Conservation (phyloP, 208 protist species). For the Herpetomonas samuelpessoai region DNA sequence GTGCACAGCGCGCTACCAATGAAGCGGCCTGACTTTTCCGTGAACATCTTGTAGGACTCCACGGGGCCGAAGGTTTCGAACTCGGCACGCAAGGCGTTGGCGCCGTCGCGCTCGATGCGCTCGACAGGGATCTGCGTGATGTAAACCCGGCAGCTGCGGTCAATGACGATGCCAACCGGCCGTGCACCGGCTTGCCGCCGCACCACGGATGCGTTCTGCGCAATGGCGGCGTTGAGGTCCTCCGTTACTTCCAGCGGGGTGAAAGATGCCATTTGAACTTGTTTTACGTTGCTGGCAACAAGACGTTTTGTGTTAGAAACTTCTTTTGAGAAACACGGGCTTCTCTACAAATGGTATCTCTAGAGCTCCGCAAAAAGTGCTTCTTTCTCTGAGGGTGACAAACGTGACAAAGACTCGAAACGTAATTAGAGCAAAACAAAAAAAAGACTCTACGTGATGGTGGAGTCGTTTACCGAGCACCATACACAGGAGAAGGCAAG, state of each 20-base stretch:
- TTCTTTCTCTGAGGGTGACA: too few species aligned
- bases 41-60: constrained; percentile 89
- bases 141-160: constrained; percentile 84
- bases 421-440: too few species aligned
- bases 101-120: constrained; percentile 80
- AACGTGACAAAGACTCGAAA: too few species aligned
- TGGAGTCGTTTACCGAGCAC: too few species aligned
- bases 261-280: constrained; percentile 69
- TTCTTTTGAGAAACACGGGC: too few species aligned
- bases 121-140: constrained; percentile 84
- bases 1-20: constrained; percentile 81
- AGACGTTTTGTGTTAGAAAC: too few species aligned
- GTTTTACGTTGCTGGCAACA: too few species aligned
- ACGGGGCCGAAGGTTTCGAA: constrained; percentile 84
- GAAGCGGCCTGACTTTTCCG: constrained; percentile 80
- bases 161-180: constrained; percentile 78
- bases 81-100: constrained; percentile 62
- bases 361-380: too few species aligned
- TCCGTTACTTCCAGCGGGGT: constrained; percentile 48
- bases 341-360: too few species aligned
- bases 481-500: too few species aligned
- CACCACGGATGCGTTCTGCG: neutral
- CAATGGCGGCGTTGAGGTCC: constrained; percentile 10
- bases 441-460: too few species aligned
- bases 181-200: constrained; percentile 1